A percentile compares a stretch with the other conserved stretches of the same genome.
Evolutionary conservation across 2,329 filamentous ascomycete genomes (phyloP).

Genomic region (Falciphora oryzae): DNA sequence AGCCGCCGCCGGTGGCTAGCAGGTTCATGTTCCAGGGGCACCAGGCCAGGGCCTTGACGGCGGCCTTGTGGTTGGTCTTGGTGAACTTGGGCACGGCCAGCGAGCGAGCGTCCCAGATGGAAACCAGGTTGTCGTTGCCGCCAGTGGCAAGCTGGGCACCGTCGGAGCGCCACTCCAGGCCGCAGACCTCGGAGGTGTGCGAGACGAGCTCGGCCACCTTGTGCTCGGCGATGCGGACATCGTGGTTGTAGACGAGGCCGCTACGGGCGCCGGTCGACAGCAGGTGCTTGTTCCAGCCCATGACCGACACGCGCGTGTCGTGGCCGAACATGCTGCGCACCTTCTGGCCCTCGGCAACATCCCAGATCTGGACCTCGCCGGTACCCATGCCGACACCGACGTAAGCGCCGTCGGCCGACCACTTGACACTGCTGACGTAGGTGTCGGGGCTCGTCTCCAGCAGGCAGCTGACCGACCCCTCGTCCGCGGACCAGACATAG

Average conservation of each 20-base stretch:
- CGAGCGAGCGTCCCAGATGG: slow-evolving; percentile 96
- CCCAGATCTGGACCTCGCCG: slow-evolving; percentile 98
- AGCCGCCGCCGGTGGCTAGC: slow-evolving; percentile 91
- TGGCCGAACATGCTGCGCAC: slow-evolving; percentile 98
- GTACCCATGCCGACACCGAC: slow-evolving; percentile 91
- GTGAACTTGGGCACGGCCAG: slow-evolving; percentile 94
- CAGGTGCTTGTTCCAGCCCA: slow-evolving; percentile 99
- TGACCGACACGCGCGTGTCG: slow-evolving; percentile 91
- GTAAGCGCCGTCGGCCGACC: slow-evolving; percentile 95
- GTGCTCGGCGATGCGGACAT: slow-evolving; percentile 95
- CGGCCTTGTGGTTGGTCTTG: slow-evolving; percentile 99
- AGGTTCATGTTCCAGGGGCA: slow-evolving; percentile 99
- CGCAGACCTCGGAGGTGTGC: slow-evolving; percentile 96
- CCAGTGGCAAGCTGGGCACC: slow-evolving; percentile 95
- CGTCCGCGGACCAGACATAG: slow-evolving; percentile 97
- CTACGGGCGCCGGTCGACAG: slow-evolving; percentile 92
- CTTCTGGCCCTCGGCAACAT: slow-evolving; percentile 90
- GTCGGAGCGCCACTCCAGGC: slow-evolving; percentile 94
- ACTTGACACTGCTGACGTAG: slow-evolving; percentile 97
- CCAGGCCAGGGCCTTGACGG: slow-evolving; percentile 97
- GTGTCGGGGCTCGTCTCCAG: slow-evolving; percentile 85
- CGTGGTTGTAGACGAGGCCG: slow-evolving; percentile 96
- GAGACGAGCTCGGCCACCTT: slow-evolving; percentile 96
- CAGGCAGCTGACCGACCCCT: slow-evolving; percentile 81
- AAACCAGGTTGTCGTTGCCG: slow-evolving; percentile 97